Conservation (phyloP, 2,329 filamentous ascomycete genomes). For the Tolypocladium amazonense region DNA sequence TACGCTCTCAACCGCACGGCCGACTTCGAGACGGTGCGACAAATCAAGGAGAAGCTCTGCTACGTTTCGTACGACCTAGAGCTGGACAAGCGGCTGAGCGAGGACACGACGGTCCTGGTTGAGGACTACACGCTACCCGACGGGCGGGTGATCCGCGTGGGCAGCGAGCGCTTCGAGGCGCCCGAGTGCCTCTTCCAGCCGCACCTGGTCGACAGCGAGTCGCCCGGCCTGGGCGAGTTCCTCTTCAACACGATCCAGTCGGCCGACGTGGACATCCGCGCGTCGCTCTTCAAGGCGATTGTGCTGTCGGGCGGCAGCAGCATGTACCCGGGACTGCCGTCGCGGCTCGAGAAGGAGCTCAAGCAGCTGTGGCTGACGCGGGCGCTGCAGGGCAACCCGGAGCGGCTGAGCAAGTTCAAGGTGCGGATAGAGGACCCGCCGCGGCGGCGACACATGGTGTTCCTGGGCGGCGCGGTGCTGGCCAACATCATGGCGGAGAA, state of each 20-base stretch:
- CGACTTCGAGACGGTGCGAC: constrained; percentile 96
- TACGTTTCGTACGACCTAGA: constrained; percentile 98
- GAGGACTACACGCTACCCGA: constrained; percentile 97
- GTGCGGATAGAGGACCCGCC: constrained; percentile 97
- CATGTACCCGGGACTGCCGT: constrained; percentile 97
- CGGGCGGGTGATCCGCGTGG: constrained; percentile 89
- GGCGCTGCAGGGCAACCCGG: constrained; percentile 82
- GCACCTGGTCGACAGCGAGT: constrained; percentile 93
- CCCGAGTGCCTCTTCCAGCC: constrained; percentile 98
- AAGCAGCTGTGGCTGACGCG: constrained; percentile 97
- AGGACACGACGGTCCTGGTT: constrained; percentile 94
- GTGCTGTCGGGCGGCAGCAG: constrained; percentile 93
- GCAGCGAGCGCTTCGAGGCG: constrained; percentile 94
- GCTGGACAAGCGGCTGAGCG: constrained; percentile 87
- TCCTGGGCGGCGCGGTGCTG: constrained; percentile 89
- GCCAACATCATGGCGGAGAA: constrained; percentile 99
- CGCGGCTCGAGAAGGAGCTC: constrained; percentile 91
- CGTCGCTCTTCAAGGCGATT: constrained; percentile 92
- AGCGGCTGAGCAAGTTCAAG: constrained; percentile 97
- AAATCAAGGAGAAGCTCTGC: constrained; percentile 99
- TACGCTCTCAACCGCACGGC: constrained; percentile 97
- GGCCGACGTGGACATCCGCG: constrained; percentile 89
- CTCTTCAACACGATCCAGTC: constrained; percentile 98
- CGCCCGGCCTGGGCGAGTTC: constrained; percentile 92
- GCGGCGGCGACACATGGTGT: constrained; percentile 97